Percentiles rank a stretch among this genome's conserved stretches.
phyloP scores from a whole-genome alignment of 805 yeast species.

The Ascoidea tarda region DNA sequence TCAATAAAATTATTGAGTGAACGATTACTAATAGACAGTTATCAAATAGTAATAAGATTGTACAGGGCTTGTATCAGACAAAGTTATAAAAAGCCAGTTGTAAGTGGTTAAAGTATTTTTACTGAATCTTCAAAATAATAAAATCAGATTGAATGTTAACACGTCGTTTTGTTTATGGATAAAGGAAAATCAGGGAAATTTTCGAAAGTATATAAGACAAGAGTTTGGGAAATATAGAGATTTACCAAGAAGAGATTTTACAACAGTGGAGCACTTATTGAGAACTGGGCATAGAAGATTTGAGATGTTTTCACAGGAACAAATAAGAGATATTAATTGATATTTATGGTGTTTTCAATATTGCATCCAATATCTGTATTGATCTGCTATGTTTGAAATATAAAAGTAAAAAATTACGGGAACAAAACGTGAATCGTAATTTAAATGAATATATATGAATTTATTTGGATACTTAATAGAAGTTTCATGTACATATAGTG shows the following conservation, averaged over 20 bases:
- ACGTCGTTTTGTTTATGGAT: neutral
- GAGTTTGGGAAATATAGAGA: constrained; percentile 7
- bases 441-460: too few species aligned
- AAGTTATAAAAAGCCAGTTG: constrained; percentile 8
- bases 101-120: constrained; percentile 1
- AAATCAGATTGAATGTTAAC: neutral
- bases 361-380: too few species aligned
- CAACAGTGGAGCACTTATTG: constrained; percentile 9
- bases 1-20: neutral
- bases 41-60: constrained; percentile 7
- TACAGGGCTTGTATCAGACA: constrained; percentile 9
- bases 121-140: neutral
- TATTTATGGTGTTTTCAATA: too few species aligned
- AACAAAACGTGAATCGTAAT: too few species aligned
- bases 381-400: too few species aligned
- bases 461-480: too few species aligned
- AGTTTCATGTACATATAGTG: neutral
- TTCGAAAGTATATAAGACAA: constrained; percentile 6
- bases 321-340: constrained; percentile 9
- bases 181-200: constrained; percentile 7
- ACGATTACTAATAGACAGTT: neutral
- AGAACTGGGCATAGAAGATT: constrained; percentile 9
- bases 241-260: constrained; percentile 9
- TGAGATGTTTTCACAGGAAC: constrained; percentile 10
- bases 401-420: neutral